Percentiles rank a stretch among this genome's conserved stretches.
phyloP scores from a whole-genome alignment of 805 yeast genomes.

The Barnettozyma populi region DNA sequence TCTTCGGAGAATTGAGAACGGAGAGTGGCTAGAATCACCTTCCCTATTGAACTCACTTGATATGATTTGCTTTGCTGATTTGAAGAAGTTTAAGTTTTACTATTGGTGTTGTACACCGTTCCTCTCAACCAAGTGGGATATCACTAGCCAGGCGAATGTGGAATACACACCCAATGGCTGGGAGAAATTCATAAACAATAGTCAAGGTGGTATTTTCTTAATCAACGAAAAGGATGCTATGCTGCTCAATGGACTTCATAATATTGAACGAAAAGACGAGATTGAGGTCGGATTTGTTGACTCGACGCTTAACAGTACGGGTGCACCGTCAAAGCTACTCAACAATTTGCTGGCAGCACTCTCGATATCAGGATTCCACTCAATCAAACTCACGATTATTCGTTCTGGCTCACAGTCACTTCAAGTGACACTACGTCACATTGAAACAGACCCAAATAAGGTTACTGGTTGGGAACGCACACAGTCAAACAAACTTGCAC shows the following conservation, averaged over 20 bases:
- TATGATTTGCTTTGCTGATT: conserved; percentile 73
- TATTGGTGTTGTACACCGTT: conserved; percentile 89
- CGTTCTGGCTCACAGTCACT: conserved; percentile 32
- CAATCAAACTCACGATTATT: conserved; percentile 35
- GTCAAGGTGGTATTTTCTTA: conserved; percentile 25
- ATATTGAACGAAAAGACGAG: conserved; percentile 3
- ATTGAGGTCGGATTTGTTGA: conserved; percentile 33
- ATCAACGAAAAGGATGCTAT: conserved; percentile 14
- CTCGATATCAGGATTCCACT: conserved; percentile 28
- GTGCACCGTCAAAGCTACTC: conserved; percentile 45
- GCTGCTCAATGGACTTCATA: conserved; percentile 15
- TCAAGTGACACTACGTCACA: conserved; percentile 20
- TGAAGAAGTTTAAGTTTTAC: conserved; percentile 80
- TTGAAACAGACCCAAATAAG: conserved; percentile 24
- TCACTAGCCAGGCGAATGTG: conserved; percentile 4
- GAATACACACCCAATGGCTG: conserved; percentile 12
- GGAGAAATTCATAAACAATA: conserved; percentile 11
- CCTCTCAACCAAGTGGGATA: conserved; percentile 47
- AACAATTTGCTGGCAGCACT: conserved; percentile 54
- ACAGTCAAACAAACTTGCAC: conserved; percentile 62
- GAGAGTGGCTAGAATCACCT: conserved; percentile 35
- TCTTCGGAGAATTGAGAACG: conserved; percentile 27
- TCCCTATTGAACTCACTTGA: conserved; percentile 37
- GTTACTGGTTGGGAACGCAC: conserved; percentile 91
- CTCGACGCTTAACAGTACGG: conserved; percentile 28